Conservation (phyloP, 2,329 filamentous ascomycete genomes). For the Calonectria pteridis region DNA sequence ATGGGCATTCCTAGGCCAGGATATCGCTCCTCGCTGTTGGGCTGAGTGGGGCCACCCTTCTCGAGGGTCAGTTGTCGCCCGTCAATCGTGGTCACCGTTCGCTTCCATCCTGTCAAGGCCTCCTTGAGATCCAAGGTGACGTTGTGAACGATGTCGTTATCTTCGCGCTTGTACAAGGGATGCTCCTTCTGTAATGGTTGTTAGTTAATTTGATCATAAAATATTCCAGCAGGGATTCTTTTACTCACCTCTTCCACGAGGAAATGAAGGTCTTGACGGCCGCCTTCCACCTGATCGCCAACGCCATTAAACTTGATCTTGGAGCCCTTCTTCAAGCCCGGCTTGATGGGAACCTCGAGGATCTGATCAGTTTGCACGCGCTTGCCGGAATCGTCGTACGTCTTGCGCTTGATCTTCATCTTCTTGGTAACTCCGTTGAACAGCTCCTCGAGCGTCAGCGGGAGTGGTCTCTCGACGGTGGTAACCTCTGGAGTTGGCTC, state of each 20-base stretch:
- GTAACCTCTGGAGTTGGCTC: conserved; percentile 83
- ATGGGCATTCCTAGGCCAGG: conserved; percentile 94
- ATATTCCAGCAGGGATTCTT: neutral
- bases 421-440: conserved; percentile 92
- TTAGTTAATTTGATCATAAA: conserved; percentile 51
- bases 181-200: conserved; percentile 79
- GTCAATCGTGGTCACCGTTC: conserved; percentile 94
- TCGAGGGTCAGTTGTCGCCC: conserved; percentile 85
- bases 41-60: conserved; percentile 86
- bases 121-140: conserved; percentile 92
- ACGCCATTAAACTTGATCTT: conserved; percentile 99
- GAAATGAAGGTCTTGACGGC: conserved; percentile 95
- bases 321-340: conserved; percentile 93
- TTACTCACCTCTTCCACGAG: conserved; percentile 88
- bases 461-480: conserved; percentile 87
- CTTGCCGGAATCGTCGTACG: conserved; percentile 88
- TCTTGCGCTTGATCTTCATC: conserved; percentile 98
- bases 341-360: conserved; percentile 94
- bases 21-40: conserved; percentile 84
- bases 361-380: conserved; percentile 89
- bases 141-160: conserved; percentile 85
- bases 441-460: conserved; percentile 87
- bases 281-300: conserved; percentile 97
- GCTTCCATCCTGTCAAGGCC: conserved; percentile 92
- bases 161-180: conserved; percentile 84